These are phyloP conservation scores for Candida coquimbonensis DNA, from an alignment of 805 yeast genomes.

Conservation along the genomic window DNA sequence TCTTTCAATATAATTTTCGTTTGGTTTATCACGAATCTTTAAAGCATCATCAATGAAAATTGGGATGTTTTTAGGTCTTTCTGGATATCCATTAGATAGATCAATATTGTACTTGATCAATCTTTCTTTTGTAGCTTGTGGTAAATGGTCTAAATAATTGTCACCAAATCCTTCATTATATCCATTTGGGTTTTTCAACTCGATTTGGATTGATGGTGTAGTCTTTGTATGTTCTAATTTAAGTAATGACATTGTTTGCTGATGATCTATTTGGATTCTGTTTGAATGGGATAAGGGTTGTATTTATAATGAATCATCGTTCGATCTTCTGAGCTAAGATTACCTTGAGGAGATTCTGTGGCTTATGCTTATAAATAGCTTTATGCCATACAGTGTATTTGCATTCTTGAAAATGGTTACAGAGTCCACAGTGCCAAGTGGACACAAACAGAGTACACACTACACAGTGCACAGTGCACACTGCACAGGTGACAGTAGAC, in stretches of 20 bases:
- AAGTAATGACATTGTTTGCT: neutral
- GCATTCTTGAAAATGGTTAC: too few relatives aligned
- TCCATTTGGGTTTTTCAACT: slow-evolving; percentile 7
- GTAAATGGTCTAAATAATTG: slow-evolving; percentile 9
- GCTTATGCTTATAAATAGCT: too few relatives aligned
- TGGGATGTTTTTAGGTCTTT: slow-evolving; percentile 31
- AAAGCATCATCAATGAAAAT: slow-evolving; percentile 34
- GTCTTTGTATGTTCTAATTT: neutral
- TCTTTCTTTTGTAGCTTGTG: slow-evolving; percentile 23
- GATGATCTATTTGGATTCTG: too few relatives aligned
- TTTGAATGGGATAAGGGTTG: too few relatives aligned
- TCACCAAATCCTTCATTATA: slow-evolving; percentile 7
- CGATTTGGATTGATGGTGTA: slow-evolving; percentile 4
- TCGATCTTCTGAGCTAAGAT: too few relatives aligned
- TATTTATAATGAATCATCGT: too few relatives aligned
- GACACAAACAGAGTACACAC: too few relatives aligned
- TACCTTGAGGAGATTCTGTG: too few relatives aligned
- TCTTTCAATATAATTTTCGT: slow-evolving; percentile 28
- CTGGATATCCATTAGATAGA: slow-evolving; percentile 33
- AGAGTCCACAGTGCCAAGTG: too few relatives aligned
- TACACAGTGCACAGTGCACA: too few relatives aligned
- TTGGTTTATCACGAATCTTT: slow-evolving; percentile 27
- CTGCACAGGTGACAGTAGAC: too few relatives aligned
- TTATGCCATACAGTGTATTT: too few relatives aligned
- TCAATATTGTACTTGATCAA: slow-evolving; percentile 29